A percentile compares a stretch with the other conserved stretches of the same genome.
These are phyloP conservation scores for Panicum hallii DNA, from an alignment of 202 grass and related monocot species.

Conservation along the genomic window DNA sequence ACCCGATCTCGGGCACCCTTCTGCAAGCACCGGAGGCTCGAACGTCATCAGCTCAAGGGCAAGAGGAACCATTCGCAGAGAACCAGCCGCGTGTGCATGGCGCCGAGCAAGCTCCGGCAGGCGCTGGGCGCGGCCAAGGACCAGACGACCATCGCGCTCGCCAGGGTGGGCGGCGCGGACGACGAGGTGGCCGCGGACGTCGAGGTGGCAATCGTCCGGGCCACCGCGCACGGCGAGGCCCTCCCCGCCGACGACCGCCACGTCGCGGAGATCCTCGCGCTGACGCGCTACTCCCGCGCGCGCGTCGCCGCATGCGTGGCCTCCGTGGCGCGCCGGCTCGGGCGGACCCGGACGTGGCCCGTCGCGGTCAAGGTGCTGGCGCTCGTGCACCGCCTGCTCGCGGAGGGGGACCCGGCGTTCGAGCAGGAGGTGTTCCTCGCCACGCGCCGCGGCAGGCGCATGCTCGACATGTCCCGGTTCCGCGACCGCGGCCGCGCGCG, in stretches of 20 bases:
- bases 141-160: conserved; percentile 63
- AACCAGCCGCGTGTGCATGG: conserved; percentile 34
- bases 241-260: conserved; percentile 58
- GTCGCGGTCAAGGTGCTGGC: conserved; percentile 77
- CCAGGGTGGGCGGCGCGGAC: conserved; percentile 45
- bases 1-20: not conserved
- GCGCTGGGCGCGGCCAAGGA: conserved; percentile 78
- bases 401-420: conserved; percentile 68
- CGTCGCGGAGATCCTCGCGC: conserved; percentile 67
- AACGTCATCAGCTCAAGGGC: not conserved
- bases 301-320: conserved; percentile 66
- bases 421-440: conserved; percentile 78
- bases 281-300: conserved; percentile 68
- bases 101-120: conserved; percentile 65
- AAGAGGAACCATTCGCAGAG: not conserved
- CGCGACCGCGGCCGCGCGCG: conserved; percentile 48
- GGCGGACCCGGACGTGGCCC: conserved; percentile 59
- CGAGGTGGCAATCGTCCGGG: conserved; percentile 68
- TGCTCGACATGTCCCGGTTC: conserved; percentile 77
- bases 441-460: conserved; percentile 53
- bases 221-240: conserved; percentile 70
- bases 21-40: not conserved
- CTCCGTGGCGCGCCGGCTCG: conserved; percentile 62
- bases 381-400: conserved; percentile 72
- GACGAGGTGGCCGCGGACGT: conserved; percentile 59